These are phyloP conservation scores for Fusarium sambucinum DNA, from an alignment of 2,329 filamentous ascomycete species.

Conservation along the genomic window DNA sequence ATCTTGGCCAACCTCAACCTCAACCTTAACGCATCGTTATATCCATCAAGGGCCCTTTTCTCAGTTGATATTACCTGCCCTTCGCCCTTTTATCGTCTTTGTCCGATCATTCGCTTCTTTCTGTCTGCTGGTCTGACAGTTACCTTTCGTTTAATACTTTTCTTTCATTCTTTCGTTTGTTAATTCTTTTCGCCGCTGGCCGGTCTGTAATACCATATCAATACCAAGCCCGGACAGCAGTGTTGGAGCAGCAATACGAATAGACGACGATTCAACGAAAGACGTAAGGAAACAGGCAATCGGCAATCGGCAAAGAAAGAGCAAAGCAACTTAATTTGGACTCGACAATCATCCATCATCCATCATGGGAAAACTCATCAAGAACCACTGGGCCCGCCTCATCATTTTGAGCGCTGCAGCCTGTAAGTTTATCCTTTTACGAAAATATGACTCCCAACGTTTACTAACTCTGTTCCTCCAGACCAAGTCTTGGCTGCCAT, in stretches of 20 bases:
- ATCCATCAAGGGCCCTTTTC: conserved; percentile 25
- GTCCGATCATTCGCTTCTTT: conserved; percentile 26
- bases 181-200: conserved; percentile 30
- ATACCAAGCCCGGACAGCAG: conserved; percentile 22
- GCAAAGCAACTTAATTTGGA: conserved; percentile 30
- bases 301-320: conserved; percentile 5
- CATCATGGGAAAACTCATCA: conserved; percentile 95
- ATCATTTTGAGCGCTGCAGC: conserved; percentile 87
- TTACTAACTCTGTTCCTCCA: conserved; percentile 57
- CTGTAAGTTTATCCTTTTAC: conserved; percentile 64
- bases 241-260: conserved; percentile 26
- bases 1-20: conserved; percentile 33
- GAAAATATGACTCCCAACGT: neutral
- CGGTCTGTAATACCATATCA: conserved; percentile 38
- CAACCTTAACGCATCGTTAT: conserved; percentile 29
- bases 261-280: conserved; percentile 20
- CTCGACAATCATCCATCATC: conserved; percentile 18
- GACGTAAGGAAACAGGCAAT: conserved; percentile 16
- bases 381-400: conserved; percentile 98
- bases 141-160: conserved; percentile 25
- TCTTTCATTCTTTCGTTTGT: conserved; percentile 18
- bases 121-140: conserved; percentile 42
- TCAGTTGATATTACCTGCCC: conserved; percentile 27
- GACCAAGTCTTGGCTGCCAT: conserved; percentile 89
- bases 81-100: conserved; percentile 24